Evolutionary conservation across 176 grass and related monocot species (phyloP).

Genomic region (Hordeum marinum): DNA sequence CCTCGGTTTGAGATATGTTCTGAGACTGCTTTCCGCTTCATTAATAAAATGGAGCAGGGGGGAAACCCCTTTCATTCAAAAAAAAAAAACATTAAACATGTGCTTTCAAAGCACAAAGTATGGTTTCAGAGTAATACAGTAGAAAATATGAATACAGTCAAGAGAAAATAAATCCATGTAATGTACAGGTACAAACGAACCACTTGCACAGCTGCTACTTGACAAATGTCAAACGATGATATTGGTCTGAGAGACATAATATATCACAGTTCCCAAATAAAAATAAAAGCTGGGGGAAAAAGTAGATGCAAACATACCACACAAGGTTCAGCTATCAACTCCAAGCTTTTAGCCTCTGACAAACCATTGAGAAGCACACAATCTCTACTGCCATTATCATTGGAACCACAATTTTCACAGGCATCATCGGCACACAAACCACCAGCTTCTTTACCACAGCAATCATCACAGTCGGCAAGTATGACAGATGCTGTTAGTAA

Average conservation of each 20-base stretch:
- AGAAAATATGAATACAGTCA: neutral
- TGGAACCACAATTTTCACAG: neutral
- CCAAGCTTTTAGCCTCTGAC: constrained; percentile 10
- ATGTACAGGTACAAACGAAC: neutral
- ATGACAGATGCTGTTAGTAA: neutral
- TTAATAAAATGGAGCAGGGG: too few relatives aligned
- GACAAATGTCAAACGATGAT: neutral
- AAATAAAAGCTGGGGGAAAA: neutral
- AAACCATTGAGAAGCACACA: constrained; percentile 17
- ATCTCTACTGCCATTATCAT: neutral
- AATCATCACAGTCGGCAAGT: neutral
- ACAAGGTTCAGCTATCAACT: neutral
- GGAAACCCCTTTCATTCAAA: too few relatives aligned
- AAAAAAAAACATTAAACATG: too few relatives aligned
- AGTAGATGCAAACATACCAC: constrained; percentile 4
- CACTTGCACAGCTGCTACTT: neutral
- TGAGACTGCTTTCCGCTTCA: too few relatives aligned
- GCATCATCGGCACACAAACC: neutral
- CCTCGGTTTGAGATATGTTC: too few relatives aligned
- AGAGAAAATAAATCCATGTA: neutral
- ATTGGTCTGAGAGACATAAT: neutral
- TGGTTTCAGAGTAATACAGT: neutral
- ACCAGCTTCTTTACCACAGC: neutral
- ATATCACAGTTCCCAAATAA: neutral
- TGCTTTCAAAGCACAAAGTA: neutral